These are phyloP conservation scores for Lipomyces anomalus DNA, from an alignment of 805 yeast species.

Conservation along the genomic window DNA sequence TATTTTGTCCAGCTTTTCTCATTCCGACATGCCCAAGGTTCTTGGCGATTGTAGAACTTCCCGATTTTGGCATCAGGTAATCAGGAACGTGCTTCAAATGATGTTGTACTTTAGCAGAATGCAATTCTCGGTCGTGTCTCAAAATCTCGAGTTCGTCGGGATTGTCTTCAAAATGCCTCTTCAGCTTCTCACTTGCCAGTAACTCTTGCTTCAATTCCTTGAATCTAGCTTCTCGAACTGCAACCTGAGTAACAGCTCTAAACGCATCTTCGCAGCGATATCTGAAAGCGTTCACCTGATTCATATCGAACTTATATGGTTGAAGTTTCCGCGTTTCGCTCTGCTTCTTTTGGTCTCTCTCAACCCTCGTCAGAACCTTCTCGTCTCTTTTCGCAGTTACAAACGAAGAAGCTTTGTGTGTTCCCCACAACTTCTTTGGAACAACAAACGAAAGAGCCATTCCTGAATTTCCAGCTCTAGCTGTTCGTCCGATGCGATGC, in stretches of 20 bases:
- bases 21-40: constrained; percentile 26
- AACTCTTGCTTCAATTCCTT: constrained; percentile 84
- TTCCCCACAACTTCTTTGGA: constrained; percentile 75
- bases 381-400: constrained; percentile 76
- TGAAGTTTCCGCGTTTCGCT: constrained; percentile 51
- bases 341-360: constrained; percentile 64
- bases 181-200: constrained; percentile 79
- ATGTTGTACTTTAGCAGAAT: constrained; percentile 71
- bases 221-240: constrained; percentile 88
- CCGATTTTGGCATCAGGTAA: constrained; percentile 68
- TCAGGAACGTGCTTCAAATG: constrained; percentile 92
- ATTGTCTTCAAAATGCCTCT: constrained; percentile 93
- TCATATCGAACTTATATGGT: constrained; percentile 87
- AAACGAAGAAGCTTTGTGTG: constrained; percentile 74
- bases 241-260: constrained; percentile 83
- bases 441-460: constrained; percentile 91
- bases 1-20: constrained; percentile 25
- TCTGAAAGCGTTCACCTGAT: constrained; percentile 90
- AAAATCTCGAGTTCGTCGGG: constrained; percentile 86
- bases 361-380: constrained; percentile 68
- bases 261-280: constrained; percentile 97
- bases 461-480: constrained; percentile 94
- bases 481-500: constrained; percentile 95
- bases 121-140: constrained; percentile 87
- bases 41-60: constrained; percentile 25